Conservation (phyloP, 352 stramenopile genomes). For the Globisporangium paddicum region DNA sequence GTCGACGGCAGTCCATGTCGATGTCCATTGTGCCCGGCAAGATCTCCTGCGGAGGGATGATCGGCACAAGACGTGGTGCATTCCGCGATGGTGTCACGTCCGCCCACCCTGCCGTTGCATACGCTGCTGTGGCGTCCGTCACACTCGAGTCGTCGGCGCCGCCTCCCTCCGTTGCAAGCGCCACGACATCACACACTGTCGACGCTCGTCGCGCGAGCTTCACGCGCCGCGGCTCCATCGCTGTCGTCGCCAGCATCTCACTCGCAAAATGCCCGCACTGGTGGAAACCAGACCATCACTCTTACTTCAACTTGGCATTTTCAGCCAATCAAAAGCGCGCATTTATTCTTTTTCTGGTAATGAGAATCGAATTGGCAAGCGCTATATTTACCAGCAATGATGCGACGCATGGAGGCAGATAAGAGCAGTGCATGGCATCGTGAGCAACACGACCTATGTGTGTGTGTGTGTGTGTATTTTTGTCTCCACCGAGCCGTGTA, state of each 20-base stretch:
- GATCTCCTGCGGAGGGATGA: conserved; percentile 18
- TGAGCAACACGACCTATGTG: background rate
- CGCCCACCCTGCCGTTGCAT: background rate
- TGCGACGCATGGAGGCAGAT: too few relatives aligned
- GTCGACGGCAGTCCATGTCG: conserved; percentile 22
- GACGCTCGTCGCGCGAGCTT: background rate
- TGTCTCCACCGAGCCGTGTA: background rate
- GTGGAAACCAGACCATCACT: conserved; percentile 13
- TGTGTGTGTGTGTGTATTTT: background rate
- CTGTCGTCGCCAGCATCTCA: background rate
- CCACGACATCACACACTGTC: background rate
- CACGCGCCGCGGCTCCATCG: background rate
- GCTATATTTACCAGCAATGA: background rate
- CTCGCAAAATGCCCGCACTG: background rate
- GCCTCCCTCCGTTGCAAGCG: background rate
- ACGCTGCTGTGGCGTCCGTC: background rate
- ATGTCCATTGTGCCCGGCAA: conserved; percentile 20
- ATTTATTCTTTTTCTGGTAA: too few relatives aligned
- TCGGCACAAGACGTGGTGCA: conserved; percentile 14
- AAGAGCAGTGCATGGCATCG: too few relatives aligned
- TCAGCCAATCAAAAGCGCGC: background rate
- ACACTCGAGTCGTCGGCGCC: background rate
- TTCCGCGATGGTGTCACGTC: background rate
- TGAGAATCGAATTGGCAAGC: too few relatives aligned
- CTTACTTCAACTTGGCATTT: conserved; percentile 1